Evolutionary conservation across 768 basidiomycete genomes (phyloP), one percentile per base, ranked within the genome.

Genomic region (Cystoderma amianthinum): DNA sequence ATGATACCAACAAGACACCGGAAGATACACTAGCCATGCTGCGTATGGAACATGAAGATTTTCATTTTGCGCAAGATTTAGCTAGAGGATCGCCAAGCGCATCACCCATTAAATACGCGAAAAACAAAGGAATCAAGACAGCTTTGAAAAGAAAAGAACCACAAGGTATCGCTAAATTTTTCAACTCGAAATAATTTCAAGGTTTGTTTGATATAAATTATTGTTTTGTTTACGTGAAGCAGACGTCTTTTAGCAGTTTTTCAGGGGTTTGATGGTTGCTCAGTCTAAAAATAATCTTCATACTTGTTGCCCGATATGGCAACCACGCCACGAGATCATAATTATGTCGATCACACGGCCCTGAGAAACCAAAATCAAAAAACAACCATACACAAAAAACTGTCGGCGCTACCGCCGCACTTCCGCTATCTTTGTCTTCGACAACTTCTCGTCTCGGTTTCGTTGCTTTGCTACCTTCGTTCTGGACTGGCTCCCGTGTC

Each of bases 1-100:
- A 30, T 30, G 28, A 30, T 9, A 30, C 15, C 10, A 15, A 30
- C 10, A 9, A 9, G 15, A 9, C 15, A 9, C 9, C 9, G 10
- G 10, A 30, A 30, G 10, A 53, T 50, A 66, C 53, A 15, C 50
- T 82, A 25, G 64, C 59, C 4, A 60, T 60, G 44, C 54, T 77
- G 42, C 68, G 67, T 41, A 49, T 73, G 58, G 94, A 96, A 54
- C 94, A 97, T 51, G 72, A 78, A 24, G 94, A 96, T 61, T 96
- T 79, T 58, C 94, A 97, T 59, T 80, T 91, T 50, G 93, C 94
- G 1, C 71, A 81, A 51, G 84, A 89, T 42, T 56, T 97, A 38
- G 73, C 82, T 16, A 71, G 71, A 18, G 64, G 69, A 30, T 15
- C 9, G 15, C 10, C 10, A 9, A 30, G 28, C 15, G 49, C 51